Conservation (phyloP, 192 early-diverging fungal genomes). For the Cetraspora pellucida region DNA sequence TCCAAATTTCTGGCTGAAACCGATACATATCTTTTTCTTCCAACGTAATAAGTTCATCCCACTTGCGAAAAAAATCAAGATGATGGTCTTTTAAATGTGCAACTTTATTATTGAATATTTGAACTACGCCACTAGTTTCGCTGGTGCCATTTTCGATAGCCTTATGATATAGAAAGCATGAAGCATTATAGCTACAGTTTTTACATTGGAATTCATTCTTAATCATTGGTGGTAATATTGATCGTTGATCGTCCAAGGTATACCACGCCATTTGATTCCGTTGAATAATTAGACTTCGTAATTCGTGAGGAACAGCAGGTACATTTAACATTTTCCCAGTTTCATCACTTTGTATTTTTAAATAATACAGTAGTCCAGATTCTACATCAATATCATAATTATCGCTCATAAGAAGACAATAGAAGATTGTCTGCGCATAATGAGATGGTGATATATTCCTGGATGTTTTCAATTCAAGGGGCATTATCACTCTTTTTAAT, state of each 20-base stretch:
- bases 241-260: constrained; percentile 37
- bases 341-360: constrained; percentile 45
- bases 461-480: constrained; percentile 88
- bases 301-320: constrained; percentile 61
- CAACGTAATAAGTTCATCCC: constrained; percentile 72
- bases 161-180: constrained; percentile 75
- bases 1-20: constrained; percentile 73
- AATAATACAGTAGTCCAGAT: constrained; percentile 77
- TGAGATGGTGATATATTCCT: constrained; percentile 70
- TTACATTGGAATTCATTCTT: constrained; percentile 63
- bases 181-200: constrained; percentile 63
- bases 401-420: constrained; percentile 84
- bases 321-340: constrained; percentile 64
- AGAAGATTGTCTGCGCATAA: constrained; percentile 82
- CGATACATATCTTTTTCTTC: constrained; percentile 74
- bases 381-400: constrained; percentile 73
- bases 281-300: constrained; percentile 69
- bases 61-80: constrained; percentile 73
- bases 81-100: constrained; percentile 62
- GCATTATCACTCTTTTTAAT: constrained; percentile 58
- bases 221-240: constrained; percentile 71
- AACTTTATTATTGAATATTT: constrained; percentile 64
- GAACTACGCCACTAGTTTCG: constrained; percentile 57
- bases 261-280: constrained; percentile 76
- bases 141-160: constrained; percentile 69